Evolutionary conservation across 441 rosid genomes (phyloP).

Genomic region (Aleurites moluccanus): DNA sequence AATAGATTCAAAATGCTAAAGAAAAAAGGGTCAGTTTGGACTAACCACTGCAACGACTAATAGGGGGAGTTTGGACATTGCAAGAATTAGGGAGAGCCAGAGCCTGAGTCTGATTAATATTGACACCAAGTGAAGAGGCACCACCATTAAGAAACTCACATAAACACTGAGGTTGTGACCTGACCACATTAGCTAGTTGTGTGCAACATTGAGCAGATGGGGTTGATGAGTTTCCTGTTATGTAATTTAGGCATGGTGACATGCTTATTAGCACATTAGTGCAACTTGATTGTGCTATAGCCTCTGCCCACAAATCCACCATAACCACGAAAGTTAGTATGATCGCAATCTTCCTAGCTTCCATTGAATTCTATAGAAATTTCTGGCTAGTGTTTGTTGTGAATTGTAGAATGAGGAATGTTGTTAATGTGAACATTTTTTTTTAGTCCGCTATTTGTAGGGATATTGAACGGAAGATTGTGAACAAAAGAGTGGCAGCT

Average conservation of each 20-base stretch:
- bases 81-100: slow-evolving; percentile 61
- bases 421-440: too few relatives aligned
- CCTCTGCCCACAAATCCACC: slow-evolving; percentile 20
- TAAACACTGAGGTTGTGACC: slow-evolving; percentile 40
- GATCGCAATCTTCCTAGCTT: slow-evolving; percentile 14
- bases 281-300: slow-evolving; percentile 35
- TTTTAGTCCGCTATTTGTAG: not conserved
- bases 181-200: slow-evolving; percentile 34
- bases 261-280: slow-evolving; percentile 34
- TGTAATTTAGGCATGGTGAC: slow-evolving; percentile 43
- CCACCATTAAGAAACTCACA: slow-evolving; percentile 41
- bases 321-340: slow-evolving; percentile 15
- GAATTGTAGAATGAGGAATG: not conserved
- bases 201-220: slow-evolving; percentile 46
- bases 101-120: slow-evolving; percentile 55
- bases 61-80: slow-evolving; percentile 54
- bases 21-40: not conserved
- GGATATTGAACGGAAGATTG: slow-evolving; percentile 13
- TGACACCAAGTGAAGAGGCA: slow-evolving; percentile 38
- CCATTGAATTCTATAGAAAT: slow-evolving; percentile 16
- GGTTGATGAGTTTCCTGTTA: slow-evolving; percentile 39
- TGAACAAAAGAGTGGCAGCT: slow-evolving; percentile 20
- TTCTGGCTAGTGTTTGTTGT: not conserved
- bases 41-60: slow-evolving; percentile 49
- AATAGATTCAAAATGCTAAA: too few relatives aligned